Evolutionary conservation across 371 early-diverging fungal genomes (phyloP).

Genomic region (Vairimorpha necatrix): DNA sequence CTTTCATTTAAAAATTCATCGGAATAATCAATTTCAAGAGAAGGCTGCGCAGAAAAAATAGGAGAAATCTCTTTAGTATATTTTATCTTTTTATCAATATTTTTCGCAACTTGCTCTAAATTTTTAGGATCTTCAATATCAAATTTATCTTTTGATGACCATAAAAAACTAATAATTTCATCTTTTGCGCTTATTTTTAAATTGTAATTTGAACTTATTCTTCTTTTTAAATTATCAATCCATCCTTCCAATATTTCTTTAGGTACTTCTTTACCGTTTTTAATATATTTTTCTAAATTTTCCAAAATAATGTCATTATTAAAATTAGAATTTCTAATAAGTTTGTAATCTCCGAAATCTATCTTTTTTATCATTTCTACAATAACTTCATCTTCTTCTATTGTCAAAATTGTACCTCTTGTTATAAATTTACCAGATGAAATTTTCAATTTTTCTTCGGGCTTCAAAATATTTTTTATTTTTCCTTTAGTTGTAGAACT

Average conservation of each 20-base stretch:
- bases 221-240: neutral
- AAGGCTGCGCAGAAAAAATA: neutral
- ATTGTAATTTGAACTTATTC: neutral
- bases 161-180: neutral
- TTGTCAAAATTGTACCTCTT: neutral
- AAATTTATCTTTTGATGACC: neutral
- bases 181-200: neutral
- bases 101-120: neutral
- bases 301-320: neutral
- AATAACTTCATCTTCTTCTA: conserved; percentile 10
- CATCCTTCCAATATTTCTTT: neutral
- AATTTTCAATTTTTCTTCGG: conserved; percentile 17
- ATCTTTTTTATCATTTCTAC: neutral
- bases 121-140: neutral
- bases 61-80: neutral
- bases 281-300: conserved; percentile 1
- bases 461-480: neutral
- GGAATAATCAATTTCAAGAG: neutral
- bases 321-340: neutral
- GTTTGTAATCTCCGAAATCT: neutral
- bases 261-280: neutral
- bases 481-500: conserved; percentile 4
- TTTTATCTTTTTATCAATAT: neutral
- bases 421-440: neutral
- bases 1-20: conserved; percentile 33